Percentiles rank a stretch among this genome's conserved stretches.
phyloP scores from a whole-genome alignment of 2,329 filamentous ascomycete genomes.

The Parastagonospora avenae region DNA sequence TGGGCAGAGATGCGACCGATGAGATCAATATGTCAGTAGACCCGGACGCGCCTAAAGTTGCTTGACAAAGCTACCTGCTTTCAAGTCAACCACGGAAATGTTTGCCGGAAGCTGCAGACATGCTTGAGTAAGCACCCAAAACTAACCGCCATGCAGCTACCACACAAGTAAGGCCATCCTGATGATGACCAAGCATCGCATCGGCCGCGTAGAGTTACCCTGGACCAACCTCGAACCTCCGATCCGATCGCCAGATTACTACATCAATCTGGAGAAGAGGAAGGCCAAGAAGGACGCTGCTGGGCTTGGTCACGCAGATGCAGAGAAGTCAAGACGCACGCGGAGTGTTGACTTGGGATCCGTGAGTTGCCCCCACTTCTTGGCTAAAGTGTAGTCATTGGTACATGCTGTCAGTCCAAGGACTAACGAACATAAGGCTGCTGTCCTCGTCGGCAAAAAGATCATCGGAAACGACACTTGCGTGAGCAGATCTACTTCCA shows the following conservation, averaged over 20 bases:
- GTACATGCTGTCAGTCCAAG: constrained; percentile 6
- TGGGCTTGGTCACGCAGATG: not conserved
- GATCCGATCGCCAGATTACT: constrained; percentile 58
- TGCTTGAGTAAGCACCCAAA: constrained; percentile 13
- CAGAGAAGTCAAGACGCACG: constrained; percentile 17
- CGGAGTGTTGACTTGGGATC: constrained; percentile 36
- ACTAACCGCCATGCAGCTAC: constrained; percentile 55
- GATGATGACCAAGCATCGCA: constrained; percentile 65
- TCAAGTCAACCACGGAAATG: not conserved
- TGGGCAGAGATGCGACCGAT: constrained; percentile 63
- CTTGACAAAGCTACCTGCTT: not conserved
- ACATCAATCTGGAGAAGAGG: constrained; percentile 27
- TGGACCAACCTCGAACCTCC: constrained; percentile 66
- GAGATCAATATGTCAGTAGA: constrained; percentile 62
- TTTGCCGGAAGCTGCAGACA: constrained; percentile 9
- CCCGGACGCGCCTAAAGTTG: constrained; percentile 7
- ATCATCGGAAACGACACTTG: constrained; percentile 27
- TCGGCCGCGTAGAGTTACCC: constrained; percentile 60
- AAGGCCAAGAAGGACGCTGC: constrained; percentile 2
- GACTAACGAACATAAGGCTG: constrained; percentile 32
- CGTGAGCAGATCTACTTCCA: constrained; percentile 23
- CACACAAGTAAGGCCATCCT: constrained; percentile 60
- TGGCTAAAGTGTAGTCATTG: constrained; percentile 3
- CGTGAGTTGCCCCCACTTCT: constrained; percentile 23
- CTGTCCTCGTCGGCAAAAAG: constrained; percentile 33